phyloP scores from a whole-genome alignment of 2,329 filamentous ascomycete genomes.

The Penicillium palitans region DNA sequence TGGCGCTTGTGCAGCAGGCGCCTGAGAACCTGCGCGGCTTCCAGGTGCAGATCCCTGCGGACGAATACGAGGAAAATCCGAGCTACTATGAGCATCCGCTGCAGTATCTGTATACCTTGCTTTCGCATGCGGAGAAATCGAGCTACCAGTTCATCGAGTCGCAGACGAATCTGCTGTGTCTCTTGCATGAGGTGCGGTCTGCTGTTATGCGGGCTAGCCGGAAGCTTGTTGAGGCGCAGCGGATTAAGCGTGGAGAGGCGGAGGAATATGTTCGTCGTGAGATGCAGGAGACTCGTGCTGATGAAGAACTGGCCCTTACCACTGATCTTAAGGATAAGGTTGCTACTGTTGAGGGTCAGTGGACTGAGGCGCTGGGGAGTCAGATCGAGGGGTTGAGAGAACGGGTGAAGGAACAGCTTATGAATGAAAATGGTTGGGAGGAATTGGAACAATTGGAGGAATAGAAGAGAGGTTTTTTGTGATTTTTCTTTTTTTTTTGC shows the following conservation, averaged over 20 bases:
- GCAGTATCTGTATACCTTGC: slow-evolving; percentile 83
- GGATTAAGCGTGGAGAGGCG: slow-evolving; percentile 48
- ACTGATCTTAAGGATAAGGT: slow-evolving; percentile 93
- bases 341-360: slow-evolving; percentile 83
- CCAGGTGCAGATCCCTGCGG: slow-evolving; percentile 71
- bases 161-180: slow-evolving; percentile 84
- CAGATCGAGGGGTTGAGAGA: slow-evolving; percentile 72
- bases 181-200: slow-evolving; percentile 87
- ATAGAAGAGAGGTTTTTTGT: slow-evolving; percentile 35
- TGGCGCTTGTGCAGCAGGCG: slow-evolving; percentile 76
- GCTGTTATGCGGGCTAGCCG: slow-evolving; percentile 70
- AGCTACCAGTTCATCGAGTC: slow-evolving; percentile 97
- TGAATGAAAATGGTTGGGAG: slow-evolving; percentile 84
- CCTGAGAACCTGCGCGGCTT: slow-evolving; percentile 61
- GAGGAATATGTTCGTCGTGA: slow-evolving; percentile 48
- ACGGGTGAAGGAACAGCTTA: slow-evolving; percentile 70
- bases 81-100: slow-evolving; percentile 76
- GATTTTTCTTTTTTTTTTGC: slow-evolving; percentile 5
- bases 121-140: slow-evolving; percentile 85
- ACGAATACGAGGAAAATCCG: slow-evolving; percentile 82
- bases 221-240: slow-evolving; percentile 66
- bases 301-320: slow-evolving; percentile 71
- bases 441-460: slow-evolving; percentile 62
- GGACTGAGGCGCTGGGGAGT: slow-evolving; percentile 81
- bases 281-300: slow-evolving; percentile 59